Base-by-base conservation (phyloP, 208 protist genomes). In the Vickermania spadyakhi region DNA sequence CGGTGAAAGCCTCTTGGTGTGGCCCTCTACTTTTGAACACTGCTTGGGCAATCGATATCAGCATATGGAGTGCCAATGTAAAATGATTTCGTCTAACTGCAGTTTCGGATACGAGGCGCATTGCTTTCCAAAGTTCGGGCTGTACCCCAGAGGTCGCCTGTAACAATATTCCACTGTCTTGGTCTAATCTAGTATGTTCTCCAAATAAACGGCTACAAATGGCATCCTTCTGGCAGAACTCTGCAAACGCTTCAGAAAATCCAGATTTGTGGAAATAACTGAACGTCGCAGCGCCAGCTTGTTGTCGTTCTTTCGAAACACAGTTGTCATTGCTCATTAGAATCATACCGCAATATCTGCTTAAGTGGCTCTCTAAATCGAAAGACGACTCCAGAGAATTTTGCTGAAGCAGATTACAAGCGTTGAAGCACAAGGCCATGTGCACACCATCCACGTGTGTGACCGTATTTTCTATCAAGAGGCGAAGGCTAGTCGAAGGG, bases 361-460 rank as follows among this genome's bases (percentile, higher is more conserved):
- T 61, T 36, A 86, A 54, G 61, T 82, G 71, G 3, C 71, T 69
- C 42, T 62, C 70, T 23, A 89, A 57, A 58, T 91, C 81, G 23
- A 91, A 57, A 7, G 76, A 73, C n/a, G 76, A 71, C 76, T 86
- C 80, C 29, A 77, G 62, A 2, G 75, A 45, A 21, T 65, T 69
- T 14, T 70, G 73, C 42, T 71, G 71, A 45, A 87, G 67, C 29
- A 81, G 31, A 52, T 87, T 60, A 27, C 60, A 59, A 22, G 68
- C 74, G 57, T 79, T 77, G 70, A 89, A 88, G 60, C 81, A 90
- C 52, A 93, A 63, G 2, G 75, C 75, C 52, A 90, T 63, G 66
- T 93, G 86, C 29, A 93, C 59, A 28, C 80, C 86, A 63, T 93
- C 86, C 5, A 89, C 66, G 57, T 83, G 75, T 11, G 79, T 85